A percentile compares a stretch with the other conserved stretches of the same genome.
Conservation (phyloP, 2,329 filamentous ascomycete species). For the Acrocalymma vagum region DNA sequence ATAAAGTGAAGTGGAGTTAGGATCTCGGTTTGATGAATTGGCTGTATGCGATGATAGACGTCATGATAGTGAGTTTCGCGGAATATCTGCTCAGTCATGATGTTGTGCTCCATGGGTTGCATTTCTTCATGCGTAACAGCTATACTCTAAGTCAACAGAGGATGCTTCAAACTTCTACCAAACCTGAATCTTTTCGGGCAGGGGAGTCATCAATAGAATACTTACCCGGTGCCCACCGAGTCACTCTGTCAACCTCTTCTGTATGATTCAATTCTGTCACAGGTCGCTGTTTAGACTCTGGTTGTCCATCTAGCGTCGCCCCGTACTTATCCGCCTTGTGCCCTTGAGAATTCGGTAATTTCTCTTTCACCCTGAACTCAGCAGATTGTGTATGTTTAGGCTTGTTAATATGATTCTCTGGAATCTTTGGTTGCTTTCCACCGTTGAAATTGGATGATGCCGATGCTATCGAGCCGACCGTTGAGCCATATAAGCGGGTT, state of each 20-base stretch:
- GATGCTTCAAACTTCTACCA: not conserved
- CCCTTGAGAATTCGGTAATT: too few species aligned
- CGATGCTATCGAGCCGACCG: too few species aligned
- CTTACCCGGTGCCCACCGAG: constrained; percentile 50
- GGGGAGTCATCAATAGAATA: not conserved
- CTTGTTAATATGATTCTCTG: too few species aligned
- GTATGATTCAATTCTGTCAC: constrained; percentile 50
- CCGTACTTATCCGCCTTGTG: too few species aligned
- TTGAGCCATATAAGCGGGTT: too few species aligned
- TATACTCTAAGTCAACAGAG: constrained; percentile 30
- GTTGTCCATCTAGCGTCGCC: too few species aligned
- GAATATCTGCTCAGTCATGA: constrained; percentile 57
- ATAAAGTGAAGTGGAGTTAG: constrained; percentile 63
- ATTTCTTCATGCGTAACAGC: constrained; percentile 62
- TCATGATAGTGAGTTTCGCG: constrained; percentile 65
- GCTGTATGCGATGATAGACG: constrained; percentile 61
- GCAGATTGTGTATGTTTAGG: too few species aligned
- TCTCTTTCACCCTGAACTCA: too few species aligned
- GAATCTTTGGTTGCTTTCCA: too few species aligned
- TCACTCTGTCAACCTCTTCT: constrained; percentile 48
- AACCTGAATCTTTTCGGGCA: not conserved
- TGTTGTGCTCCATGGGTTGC: constrained; percentile 53
- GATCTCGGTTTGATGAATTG: constrained; percentile 62
- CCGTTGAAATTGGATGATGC: too few species aligned
- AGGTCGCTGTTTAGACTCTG: too few species aligned